phyloP scores from a whole-genome alignment of 768 basidiomycete species.

The Psilocybe subaeruginosa region DNA sequence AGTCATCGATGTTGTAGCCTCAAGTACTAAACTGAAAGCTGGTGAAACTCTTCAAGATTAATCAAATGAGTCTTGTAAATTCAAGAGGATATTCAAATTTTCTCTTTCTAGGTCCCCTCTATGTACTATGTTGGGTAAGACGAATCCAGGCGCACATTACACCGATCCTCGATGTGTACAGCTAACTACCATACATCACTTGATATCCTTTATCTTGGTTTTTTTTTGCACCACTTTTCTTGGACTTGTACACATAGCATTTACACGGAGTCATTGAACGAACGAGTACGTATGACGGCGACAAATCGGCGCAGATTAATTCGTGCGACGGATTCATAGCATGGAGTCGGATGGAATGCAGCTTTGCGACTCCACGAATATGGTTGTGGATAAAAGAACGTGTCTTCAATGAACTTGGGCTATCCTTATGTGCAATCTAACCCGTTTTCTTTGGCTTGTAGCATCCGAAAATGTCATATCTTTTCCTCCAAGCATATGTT shows the following conservation, averaged over 20 bases:
- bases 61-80: too few species aligned
- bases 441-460: conserved; percentile 16
- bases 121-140: too few species aligned
- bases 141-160: too few species aligned
- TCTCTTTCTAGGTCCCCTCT: too few species aligned
- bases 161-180: too few species aligned
- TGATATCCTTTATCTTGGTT: background rate
- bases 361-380: conserved; percentile 21
- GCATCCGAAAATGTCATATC: conserved; percentile 12
- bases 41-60: too few species aligned
- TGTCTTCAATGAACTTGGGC: background rate
- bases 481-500: background rate
- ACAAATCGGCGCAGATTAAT: background rate
- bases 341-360: conserved; percentile 14
- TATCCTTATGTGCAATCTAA: conserved; percentile 10
- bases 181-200: background rate
- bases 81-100: too few species aligned
- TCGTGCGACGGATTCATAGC: conserved; percentile 10
- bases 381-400: conserved; percentile 5
- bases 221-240: background rate
- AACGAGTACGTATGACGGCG: background rate
- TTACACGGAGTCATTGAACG: background rate
- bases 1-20: too few species aligned
- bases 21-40: too few species aligned
- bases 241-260: background rate